A percentile compares a stretch with the other conserved stretches of the same genome.
These are phyloP conservation scores for Teunomyces kruisii DNA, from an alignment of 805 yeast genomes.

Conservation along the genomic window DNA sequence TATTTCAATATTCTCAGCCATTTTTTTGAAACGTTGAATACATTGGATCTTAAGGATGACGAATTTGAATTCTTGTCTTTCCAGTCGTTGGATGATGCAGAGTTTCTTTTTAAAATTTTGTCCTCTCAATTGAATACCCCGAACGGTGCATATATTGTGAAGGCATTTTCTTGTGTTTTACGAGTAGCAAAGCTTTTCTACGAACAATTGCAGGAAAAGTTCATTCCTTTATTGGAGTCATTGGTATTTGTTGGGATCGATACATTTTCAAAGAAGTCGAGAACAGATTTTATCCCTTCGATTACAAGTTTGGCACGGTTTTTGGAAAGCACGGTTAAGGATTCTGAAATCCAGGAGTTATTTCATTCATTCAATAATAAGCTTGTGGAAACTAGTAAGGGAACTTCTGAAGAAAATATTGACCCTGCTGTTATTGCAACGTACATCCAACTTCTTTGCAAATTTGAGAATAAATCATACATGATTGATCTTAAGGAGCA, in stretches of 20 bases:
- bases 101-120: not conserved
- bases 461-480: not conserved
- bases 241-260: conserved; percentile 5
- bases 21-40: conserved; percentile 18
- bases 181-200: conserved; percentile 11
- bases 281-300: not conserved
- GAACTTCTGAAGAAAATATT: not conserved
- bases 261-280: conserved; percentile 6
- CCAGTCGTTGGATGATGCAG: not conserved
- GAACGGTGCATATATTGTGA: not conserved
- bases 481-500: conserved; percentile 6
- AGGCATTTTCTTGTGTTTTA: not conserved
- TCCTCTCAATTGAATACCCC: not conserved
- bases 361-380: not conserved
- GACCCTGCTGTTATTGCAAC: not conserved
- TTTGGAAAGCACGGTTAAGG: not conserved
- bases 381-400: not conserved
- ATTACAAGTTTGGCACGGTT: not conserved
- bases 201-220: not conserved
- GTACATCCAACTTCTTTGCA: not conserved
- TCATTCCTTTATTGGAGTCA: not conserved
- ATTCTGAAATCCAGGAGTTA: not conserved
- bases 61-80: conserved; percentile 5
- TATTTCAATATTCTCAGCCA: conserved; percentile 40
- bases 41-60: conserved; percentile 5